A percentile compares a stretch with the other conserved stretches of the same genome.
Conservation (phyloP, 2,329 filamentous ascomycete species). For the Phialocephala subalpina region DNA sequence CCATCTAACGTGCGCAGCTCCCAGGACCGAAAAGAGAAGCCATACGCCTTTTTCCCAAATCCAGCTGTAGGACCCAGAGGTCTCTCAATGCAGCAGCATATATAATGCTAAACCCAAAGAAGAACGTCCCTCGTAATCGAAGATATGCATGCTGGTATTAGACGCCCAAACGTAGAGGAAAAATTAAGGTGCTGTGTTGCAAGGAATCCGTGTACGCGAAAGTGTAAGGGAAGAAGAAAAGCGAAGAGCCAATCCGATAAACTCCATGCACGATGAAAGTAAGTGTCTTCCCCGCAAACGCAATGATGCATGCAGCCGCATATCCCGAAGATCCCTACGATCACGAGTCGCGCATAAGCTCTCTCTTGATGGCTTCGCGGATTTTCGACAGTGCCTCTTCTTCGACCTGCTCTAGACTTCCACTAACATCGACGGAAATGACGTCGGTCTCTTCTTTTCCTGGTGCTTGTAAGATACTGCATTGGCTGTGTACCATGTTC, state of each 20-base stretch:
- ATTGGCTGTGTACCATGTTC: constrained; percentile 93
- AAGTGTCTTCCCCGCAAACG: constrained; percentile 4
- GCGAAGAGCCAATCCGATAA: not conserved
- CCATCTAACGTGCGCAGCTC: not conserved
- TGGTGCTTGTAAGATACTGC: constrained; percentile 87
- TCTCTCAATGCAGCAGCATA: constrained; percentile 1
- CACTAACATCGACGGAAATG: constrained; percentile 73
- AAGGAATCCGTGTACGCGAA: not conserved
- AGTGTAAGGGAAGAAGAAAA: not conserved
- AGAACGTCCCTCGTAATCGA: not conserved
- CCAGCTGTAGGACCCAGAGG: not conserved
- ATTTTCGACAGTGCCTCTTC: constrained; percentile 65
- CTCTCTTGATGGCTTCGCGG: constrained; percentile 30
- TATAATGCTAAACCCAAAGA: constrained; percentile 4
- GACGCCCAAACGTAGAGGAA: not conserved
- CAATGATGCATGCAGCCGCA: constrained; percentile 9
- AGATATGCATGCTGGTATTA: constrained; percentile 2
- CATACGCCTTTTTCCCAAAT: constrained; percentile 4
- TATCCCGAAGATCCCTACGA: constrained; percentile 4
- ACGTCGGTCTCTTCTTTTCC: constrained; percentile 74
- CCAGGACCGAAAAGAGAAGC: not conserved
- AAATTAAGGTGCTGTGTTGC: not conserved
- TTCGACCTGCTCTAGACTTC: constrained; percentile 65
- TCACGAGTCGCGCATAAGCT: constrained; percentile 27
- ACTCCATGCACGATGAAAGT: constrained; percentile 3